Base-by-base conservation (phyloP, 495 filamentous ascomycete species). In the Hyaloscypha variabilis region DNA sequence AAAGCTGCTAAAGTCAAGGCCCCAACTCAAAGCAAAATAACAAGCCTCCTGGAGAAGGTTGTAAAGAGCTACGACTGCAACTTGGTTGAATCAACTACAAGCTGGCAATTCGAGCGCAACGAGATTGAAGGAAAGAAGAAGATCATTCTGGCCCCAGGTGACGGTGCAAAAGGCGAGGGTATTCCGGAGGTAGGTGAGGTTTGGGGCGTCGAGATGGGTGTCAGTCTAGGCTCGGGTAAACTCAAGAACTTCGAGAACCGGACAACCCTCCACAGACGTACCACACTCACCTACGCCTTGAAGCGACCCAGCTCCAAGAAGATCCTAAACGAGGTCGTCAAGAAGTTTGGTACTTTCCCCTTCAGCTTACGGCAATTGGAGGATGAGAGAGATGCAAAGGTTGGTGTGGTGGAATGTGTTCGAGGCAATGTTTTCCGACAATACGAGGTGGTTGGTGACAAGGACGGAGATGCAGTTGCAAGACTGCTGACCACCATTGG, bases 111-210 rank as follows among this genome's bases (percentile, higher is more conserved):
- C 74, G 92, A 91, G 69, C 90, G 91, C 73, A 97, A 98, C 77
- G 95, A 98, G 75, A 99, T 99, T 69, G 95, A 99, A 81, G 90
- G 90, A 64, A 91, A 91, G 82, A 99, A 99, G 88, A 97, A 97
- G 87, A 96, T 99, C 74, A 95, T 99, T 59, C 79, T 99, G 28
- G 83, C 91, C 23, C 93, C 96, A 31, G 90, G 90, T 59, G 91
- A 96, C 73, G 86, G 85, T 60, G 88, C 91, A 72, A 96, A 95
- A 80, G 93, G 93, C 56, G 95, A 99, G 72, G 95, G 95, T 68
- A 74, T 87, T 50, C 92, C 95, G 46, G 95, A 96, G 70, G 83
- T 97, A 58, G 92, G 92, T 67, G 95, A 99, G 73, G 94, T 95
- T 68, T 99, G 95, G 95, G 95, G 95, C 76, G 92, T 98, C 36